A percentile compares a stretch with the other conserved stretches of the same genome.
phyloP scores from a whole-genome alignment of 306 rosid species.

The Corylus americana region DNA sequence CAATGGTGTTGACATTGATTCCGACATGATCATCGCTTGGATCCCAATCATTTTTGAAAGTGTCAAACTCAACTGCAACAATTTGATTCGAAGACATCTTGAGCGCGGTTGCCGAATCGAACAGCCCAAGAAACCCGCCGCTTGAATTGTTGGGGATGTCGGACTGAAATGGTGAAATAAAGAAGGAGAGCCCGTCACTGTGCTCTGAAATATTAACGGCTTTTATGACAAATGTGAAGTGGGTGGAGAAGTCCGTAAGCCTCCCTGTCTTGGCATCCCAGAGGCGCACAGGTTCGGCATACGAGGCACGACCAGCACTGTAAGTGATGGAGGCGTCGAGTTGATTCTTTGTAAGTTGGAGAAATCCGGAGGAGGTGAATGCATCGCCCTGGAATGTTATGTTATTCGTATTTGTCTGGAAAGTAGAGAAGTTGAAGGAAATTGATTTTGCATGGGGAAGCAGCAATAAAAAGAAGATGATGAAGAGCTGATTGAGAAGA shows the following conservation, averaged over 20 bases:
- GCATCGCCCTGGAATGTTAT: constrained; percentile 53
- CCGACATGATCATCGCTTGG: constrained; percentile 60
- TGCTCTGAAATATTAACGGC: background rate
- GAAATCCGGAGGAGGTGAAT: constrained; percentile 31
- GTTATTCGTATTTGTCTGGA: constrained; percentile 32
- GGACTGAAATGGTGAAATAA: constrained; percentile 56
- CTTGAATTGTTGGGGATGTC: constrained; percentile 47
- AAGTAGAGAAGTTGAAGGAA: constrained; percentile 47
- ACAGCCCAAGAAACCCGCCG: constrained; percentile 67
- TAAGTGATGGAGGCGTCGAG: constrained; percentile 34
- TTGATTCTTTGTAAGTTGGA: constrained; percentile 63
- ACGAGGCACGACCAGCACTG: constrained; percentile 22
- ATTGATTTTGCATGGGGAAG: constrained; percentile 29
- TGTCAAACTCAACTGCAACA: constrained; percentile 79
- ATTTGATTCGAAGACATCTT: constrained; percentile 40
- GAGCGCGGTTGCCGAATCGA: constrained; percentile 30
- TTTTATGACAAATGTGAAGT: constrained; percentile 55
- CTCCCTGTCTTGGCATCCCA: constrained; percentile 49
- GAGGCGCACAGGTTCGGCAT: constrained; percentile 26
- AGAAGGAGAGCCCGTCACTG: constrained; percentile 75
- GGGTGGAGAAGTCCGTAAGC: constrained; percentile 71
- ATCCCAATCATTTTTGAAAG: constrained; percentile 51
- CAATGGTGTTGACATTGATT: constrained; percentile 62
- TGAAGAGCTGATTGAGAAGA: background rate
- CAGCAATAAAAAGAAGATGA: constrained; percentile 20